Evolutionary conservation across 208 protist genomes (phyloP).

Genomic region (Leishmania martiniquensis): DNA sequence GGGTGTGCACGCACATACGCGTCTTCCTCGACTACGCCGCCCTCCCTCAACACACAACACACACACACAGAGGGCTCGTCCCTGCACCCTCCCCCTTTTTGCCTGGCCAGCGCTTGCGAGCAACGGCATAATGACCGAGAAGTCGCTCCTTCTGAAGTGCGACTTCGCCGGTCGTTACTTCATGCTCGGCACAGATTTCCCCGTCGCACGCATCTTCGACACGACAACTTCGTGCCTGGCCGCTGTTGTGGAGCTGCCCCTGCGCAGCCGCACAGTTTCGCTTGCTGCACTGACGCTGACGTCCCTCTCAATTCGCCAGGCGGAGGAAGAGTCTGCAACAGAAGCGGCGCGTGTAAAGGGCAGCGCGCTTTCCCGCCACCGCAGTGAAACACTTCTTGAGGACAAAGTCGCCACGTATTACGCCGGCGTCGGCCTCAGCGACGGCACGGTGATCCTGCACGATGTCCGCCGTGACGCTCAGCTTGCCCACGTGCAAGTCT

Average conservation of each 20-base stretch:
- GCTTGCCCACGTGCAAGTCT: conserved; percentile 56
- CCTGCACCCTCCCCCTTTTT: neutral
- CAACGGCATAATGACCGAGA: conserved; percentile 62
- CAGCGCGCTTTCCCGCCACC: neutral
- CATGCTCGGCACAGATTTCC: conserved; percentile 79
- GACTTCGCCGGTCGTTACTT: conserved; percentile 58
- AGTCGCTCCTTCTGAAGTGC: conserved; percentile 66
- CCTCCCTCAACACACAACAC: neutral
- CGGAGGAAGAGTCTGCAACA: neutral
- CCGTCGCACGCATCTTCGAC: conserved; percentile 82
- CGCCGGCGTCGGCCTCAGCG: conserved; percentile 73
- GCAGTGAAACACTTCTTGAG: conserved; percentile 22
- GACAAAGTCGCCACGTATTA: conserved; percentile 30
- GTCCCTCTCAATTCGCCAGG: conserved; percentile 48
- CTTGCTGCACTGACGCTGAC: conserved; percentile 67
- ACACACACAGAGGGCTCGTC: neutral
- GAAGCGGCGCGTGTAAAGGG: neutral
- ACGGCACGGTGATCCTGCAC: conserved; percentile 80
- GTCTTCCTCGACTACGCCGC: neutral
- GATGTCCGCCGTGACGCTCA: conserved; percentile 55
- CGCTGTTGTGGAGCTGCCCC: conserved; percentile 57
- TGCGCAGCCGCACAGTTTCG: conserved; percentile 36
- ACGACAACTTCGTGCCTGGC: conserved; percentile 50
- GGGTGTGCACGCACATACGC: neutral
- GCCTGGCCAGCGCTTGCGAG: neutral